Percentiles rank a stretch among this genome's conserved stretches.
These are phyloP conservation scores for Hemisphaericaspora subhashii DNA, from an alignment of 1,139 yeast genomes.

Conservation along the genomic window DNA sequence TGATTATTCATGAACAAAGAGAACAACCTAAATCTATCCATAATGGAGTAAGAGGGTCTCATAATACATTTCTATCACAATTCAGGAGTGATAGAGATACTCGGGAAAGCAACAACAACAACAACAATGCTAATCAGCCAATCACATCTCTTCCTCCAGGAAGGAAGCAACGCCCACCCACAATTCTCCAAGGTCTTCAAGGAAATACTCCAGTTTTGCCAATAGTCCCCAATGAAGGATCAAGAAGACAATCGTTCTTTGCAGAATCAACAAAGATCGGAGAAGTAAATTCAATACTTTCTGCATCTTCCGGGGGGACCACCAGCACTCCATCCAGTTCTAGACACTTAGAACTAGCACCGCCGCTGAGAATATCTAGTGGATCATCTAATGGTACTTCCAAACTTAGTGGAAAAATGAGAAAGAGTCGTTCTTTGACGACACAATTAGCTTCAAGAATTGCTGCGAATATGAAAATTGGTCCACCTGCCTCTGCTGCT, in stretches of 20 bases:
- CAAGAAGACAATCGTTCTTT: slow-evolving; percentile 13
- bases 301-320: slow-evolving; percentile 6
- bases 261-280: slow-evolving; percentile 17
- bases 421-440: slow-evolving; percentile 11
- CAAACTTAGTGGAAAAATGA: slow-evolving; percentile 1
- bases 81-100: background rate
- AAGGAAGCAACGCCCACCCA: background rate
- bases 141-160: background rate
- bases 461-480: slow-evolving; percentile 16
- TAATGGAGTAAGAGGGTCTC: background rate
- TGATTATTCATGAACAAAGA: background rate
- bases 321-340: slow-evolving; percentile 7
- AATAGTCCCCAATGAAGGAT: background rate
- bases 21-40: background rate
- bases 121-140: too few species aligned
- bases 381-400: background rate
- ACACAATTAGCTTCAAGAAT: slow-evolving; percentile 16
- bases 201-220: background rate
- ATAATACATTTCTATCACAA: slow-evolving; percentile 1
- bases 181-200: background rate
- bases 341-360: background rate
- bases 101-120: background rate
- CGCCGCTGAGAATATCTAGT: background rate
- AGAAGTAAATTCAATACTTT: slow-evolving; percentile 5
- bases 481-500: slow-evolving; percentile 7